Evolutionary conservation across 768 basidiomycete species (phyloP).

Genomic region (Pulveroboletus frians): DNA sequence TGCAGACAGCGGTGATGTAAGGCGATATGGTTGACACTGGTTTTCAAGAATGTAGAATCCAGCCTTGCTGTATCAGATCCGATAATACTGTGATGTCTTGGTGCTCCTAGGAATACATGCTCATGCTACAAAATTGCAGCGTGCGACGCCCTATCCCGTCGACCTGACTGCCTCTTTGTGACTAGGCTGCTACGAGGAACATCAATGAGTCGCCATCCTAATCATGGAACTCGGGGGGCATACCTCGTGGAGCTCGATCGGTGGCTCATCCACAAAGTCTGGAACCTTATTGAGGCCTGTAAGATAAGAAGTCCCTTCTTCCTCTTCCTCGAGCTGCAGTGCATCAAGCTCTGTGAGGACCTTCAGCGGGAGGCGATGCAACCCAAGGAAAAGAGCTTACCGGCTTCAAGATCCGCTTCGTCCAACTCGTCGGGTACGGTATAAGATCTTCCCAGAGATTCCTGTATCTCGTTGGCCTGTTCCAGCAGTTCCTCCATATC

Average conservation of each 20-base stretch:
- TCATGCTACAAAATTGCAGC: conserved; percentile 4
- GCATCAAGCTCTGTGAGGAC: conserved; percentile 79
- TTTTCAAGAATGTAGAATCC: neutral
- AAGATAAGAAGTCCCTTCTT: conserved; percentile 87
- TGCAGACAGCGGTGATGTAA: conserved; percentile 46
- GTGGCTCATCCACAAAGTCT: conserved; percentile 88
- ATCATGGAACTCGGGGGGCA: conserved; percentile 12
- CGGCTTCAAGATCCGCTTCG: conserved; percentile 95
- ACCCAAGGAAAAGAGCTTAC: conserved; percentile 37
- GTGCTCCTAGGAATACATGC: conserved; percentile 14
- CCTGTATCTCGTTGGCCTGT: conserved; percentile 97
- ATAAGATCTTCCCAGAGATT: conserved; percentile 88
- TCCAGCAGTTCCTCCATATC: conserved; percentile 98
- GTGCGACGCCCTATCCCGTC: conserved; percentile 29
- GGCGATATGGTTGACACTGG: conserved; percentile 55
- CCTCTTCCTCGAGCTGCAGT: conserved; percentile 85
- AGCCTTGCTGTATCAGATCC: neutral
- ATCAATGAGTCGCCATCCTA: neutral
- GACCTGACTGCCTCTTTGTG: conserved; percentile 54
- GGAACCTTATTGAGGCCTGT: conserved; percentile 81
- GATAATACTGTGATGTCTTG: neutral
- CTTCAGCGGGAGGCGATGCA: neutral
- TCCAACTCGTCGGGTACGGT: conserved; percentile 97
- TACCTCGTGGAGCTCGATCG: conserved; percentile 64
- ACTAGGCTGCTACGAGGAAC: conserved; percentile 32